Conservation (phyloP, 2,329 filamentous ascomycete species). For the Colletotrichum truncatum region DNA sequence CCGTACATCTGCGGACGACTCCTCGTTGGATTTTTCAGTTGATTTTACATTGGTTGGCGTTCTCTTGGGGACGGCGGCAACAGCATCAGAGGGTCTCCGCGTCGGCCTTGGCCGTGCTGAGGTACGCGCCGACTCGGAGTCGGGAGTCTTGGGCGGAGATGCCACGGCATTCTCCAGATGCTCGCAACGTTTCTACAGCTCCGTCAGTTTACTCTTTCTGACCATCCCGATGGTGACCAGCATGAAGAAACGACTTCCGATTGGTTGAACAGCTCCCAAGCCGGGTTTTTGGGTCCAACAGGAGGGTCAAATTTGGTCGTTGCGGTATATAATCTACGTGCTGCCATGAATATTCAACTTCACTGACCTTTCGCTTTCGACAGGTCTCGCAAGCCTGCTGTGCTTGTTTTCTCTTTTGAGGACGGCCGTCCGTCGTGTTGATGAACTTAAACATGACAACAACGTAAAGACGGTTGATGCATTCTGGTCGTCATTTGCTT, state of each 20-base stretch:
- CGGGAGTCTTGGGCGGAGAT: neutral
- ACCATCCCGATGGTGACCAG: neutral
- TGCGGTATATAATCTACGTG: neutral
- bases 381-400: slow-evolving; percentile 29
- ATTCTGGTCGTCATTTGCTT: neutral
- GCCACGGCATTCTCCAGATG: slow-evolving; percentile 13
- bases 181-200: slow-evolving; percentile 29
- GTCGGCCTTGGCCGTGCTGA: neutral
- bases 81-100: neutral
- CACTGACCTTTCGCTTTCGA: slow-evolving; percentile 29
- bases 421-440: slow-evolving; percentile 26
- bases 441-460: slow-evolving; percentile 31
- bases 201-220: neutral
- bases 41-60: neutral
- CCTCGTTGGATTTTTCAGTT: neutral
- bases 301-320: neutral
- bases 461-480: neutral
- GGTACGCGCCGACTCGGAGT: neutral
- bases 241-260: neutral
- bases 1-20: neutral
- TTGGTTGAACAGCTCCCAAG: neutral
- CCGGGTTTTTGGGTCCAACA: neutral
- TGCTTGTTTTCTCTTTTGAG: slow-evolving; percentile 26
- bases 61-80: neutral
- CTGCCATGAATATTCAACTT: neutral